These are phyloP conservation scores for Castanospermum australe DNA, from an alignment of 306 rosid species.

Conservation along the genomic window DNA sequence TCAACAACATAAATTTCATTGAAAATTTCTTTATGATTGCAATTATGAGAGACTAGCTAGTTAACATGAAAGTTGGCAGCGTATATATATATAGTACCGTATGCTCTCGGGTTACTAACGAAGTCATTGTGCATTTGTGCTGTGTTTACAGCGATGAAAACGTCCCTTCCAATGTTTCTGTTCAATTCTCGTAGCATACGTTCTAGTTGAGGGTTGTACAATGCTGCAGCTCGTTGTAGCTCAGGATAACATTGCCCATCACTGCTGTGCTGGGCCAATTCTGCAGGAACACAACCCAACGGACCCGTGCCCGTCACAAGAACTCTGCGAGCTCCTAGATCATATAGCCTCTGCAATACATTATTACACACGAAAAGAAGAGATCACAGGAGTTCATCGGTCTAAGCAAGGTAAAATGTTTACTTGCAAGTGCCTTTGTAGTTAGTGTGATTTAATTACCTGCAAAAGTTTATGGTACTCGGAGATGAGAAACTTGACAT, in stretches of 20 bases:
- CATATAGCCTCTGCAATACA: constrained; percentile 33
- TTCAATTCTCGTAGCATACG: constrained; percentile 41
- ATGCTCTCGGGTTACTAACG: constrained; percentile 42
- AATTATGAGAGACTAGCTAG: too few relatives aligned
- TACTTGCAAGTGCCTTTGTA: too few relatives aligned
- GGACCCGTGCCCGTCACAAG: constrained; percentile 56
- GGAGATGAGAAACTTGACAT: constrained; percentile 40
- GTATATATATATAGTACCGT: constrained; percentile 11
- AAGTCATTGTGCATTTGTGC: constrained; percentile 37
- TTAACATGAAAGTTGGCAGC: too few relatives aligned
- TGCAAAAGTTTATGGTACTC: constrained; percentile 43
- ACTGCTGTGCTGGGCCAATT: constrained; percentile 35
- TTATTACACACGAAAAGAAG: too few relatives aligned
- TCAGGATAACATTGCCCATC: constrained; percentile 46
- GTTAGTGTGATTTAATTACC: constrained; percentile 3
- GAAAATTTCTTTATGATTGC: too few relatives aligned
- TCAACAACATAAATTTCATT: background rate
- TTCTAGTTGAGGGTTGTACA: constrained; percentile 47
- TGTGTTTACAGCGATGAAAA: constrained; percentile 41
- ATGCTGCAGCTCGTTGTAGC: constrained; percentile 40
- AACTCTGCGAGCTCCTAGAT: constrained; percentile 45
- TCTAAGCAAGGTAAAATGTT: too few relatives aligned
- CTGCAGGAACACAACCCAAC: constrained; percentile 55
- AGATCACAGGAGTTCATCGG: too few relatives aligned
- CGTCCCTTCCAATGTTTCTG: constrained; percentile 23